A percentile compares a stretch with the other conserved stretches of the same genome.
phyloP scores from a whole-genome alignment of 768 basidiomycete genomes.

The Kondoa subrosea region DNA sequence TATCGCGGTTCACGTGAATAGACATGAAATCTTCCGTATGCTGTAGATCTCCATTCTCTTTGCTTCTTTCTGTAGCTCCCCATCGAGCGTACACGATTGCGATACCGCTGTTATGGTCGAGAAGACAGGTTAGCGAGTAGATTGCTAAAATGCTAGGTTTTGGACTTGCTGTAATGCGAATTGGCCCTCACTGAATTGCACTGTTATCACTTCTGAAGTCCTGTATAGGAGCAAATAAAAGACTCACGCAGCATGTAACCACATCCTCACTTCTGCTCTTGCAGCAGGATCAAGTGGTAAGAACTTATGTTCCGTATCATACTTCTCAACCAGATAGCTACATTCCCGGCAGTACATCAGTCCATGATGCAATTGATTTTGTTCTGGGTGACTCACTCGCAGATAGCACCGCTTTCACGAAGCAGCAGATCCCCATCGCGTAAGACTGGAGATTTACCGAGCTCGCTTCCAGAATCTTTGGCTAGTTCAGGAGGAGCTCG shows the following conservation, averaged over 20 bases:
- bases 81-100: background rate
- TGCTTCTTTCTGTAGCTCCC: background rate
- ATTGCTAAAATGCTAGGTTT: no score
- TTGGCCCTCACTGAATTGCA: background rate
- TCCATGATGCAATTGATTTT: no score
- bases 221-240: no score
- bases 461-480: background rate
- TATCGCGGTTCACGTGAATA: background rate
- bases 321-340: background rate
- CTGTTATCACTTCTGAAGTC: no score
- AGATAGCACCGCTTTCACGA: background rate
- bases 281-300: background rate
- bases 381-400: background rate
- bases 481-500: background rate
- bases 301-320: background rate
- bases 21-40: background rate
- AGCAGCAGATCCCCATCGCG: background rate
- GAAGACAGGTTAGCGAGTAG: no score
- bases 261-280: background rate
- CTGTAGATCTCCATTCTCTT: background rate
- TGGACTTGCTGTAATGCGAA: background rate
- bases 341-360: background rate
- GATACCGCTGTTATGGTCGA: no score
- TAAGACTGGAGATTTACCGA: background rate
- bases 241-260: background rate